Evolutionary conservation across 129 eudicot species (phyloP).

Genomic region (Tagetes erecta): DNA sequence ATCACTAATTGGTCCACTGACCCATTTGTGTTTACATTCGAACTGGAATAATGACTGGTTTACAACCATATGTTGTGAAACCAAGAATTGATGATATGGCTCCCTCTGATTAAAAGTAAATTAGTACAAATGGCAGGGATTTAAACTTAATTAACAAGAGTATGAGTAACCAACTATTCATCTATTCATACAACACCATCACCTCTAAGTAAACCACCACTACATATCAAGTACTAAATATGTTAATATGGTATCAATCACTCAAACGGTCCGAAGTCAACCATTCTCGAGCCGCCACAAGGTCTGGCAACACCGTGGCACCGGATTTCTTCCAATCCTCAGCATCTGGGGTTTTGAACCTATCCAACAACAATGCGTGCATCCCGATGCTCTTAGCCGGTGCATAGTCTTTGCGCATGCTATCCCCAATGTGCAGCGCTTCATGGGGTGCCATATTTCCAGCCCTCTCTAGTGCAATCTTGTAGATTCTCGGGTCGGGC

Average conservation of each 20-base stretch:
- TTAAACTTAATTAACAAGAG: constrained; percentile 14
- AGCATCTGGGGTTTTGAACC: constrained; percentile 84
- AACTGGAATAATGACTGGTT: background rate
- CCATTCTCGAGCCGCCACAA: constrained; percentile 70
- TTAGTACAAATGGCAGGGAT: constrained; percentile 1
- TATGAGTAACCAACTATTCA: constrained; percentile 1
- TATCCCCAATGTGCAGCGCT: constrained; percentile 88
- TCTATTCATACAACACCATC: constrained; percentile 23
- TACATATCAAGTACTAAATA: background rate
- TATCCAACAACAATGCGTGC: constrained; percentile 86
- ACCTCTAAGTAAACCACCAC: background rate
- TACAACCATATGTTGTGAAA: background rate
- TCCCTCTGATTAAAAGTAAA: constrained; percentile 19
- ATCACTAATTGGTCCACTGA: background rate
- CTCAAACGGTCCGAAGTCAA: constrained; percentile 48
- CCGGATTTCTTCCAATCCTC: constrained; percentile 70
- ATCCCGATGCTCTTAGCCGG: constrained; percentile 92
- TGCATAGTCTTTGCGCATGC: constrained; percentile 85
- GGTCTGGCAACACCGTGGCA: constrained; percentile 75
- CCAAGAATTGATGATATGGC: background rate
- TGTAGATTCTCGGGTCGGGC: constrained; percentile 76
- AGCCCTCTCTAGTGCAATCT: constrained; percentile 85
- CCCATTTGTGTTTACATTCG: background rate
- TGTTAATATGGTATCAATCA: constrained; percentile 11
- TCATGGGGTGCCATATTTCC: constrained; percentile 80